A percentile compares a stretch with the other conserved stretches of the same genome.
Evolutionary conservation across 164 flowering plant species (phyloP).

Genomic region (Santalum album): DNA sequence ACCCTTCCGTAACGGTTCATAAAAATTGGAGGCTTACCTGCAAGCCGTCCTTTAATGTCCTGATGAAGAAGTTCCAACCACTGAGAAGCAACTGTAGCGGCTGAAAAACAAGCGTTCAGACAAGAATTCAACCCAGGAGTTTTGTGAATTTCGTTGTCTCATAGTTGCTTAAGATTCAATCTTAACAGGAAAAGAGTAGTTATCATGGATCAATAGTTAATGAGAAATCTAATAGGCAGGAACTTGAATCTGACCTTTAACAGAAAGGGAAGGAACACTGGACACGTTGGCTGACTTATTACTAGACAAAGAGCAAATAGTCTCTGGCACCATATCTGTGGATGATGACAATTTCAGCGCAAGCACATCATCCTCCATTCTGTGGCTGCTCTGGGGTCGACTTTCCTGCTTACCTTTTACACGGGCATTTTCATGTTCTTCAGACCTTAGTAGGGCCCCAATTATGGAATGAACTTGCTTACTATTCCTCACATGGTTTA

Average conservation of each 20-base stretch:
- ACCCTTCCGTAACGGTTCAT: too few species aligned
- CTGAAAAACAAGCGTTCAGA: conserved; percentile 29
- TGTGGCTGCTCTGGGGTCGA: neutral
- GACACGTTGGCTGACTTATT: conserved; percentile 32
- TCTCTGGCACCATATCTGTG: neutral
- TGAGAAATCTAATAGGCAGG: neutral
- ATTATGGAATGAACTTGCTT: conserved; percentile 95
- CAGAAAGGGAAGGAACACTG: conserved; percentile 50
- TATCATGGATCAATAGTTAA: neutral
- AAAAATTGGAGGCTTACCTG: conserved; percentile 33
- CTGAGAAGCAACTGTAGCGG: conserved; percentile 88
- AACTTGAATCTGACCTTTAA: conserved; percentile 46
- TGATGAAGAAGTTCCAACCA: conserved; percentile 88
- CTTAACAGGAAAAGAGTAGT: neutral
- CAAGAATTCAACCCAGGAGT: neutral
- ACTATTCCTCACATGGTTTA: conserved; percentile 87
- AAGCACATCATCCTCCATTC: neutral
- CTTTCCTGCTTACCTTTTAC: conserved; percentile 11
- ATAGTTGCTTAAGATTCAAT: neutral
- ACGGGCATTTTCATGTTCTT: conserved; percentile 21
- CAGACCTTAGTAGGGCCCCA: conserved; percentile 68
- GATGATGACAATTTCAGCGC: neutral
- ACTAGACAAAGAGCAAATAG: neutral
- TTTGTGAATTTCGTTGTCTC: neutral
- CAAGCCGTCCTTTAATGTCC: conserved; percentile 84